These are phyloP conservation scores for Heliosperma pusillum DNA, from an alignment of 148 eudicot genomes.

Conservation along the genomic window DNA sequence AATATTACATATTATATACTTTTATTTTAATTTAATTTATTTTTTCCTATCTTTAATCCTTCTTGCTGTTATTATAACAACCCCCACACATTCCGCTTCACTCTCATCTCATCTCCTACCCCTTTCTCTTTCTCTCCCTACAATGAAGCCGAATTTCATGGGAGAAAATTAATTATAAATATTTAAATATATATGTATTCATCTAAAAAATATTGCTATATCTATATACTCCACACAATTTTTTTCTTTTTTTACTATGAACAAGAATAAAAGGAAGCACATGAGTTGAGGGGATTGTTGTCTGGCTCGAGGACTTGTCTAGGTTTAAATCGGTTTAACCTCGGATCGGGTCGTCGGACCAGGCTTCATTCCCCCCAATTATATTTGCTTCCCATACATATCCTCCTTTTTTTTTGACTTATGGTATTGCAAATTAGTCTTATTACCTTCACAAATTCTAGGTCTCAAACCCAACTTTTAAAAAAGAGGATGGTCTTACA, in stretches of 20 bases:
- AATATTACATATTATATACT: neutral
- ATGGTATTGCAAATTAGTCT: neutral
- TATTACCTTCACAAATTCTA: too few species aligned
- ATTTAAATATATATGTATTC: too few species aligned
- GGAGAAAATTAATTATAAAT: slow-evolving; percentile 21
- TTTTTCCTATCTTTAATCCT: neutral
- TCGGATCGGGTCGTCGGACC: slow-evolving; percentile 40
- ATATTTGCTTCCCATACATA: slow-evolving; percentile 18
- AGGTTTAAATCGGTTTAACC: neutral
- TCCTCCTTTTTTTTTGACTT: neutral
- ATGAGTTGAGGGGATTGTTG: slow-evolving; percentile 74
- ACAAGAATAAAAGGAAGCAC: slow-evolving; percentile 20
- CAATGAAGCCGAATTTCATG: slow-evolving; percentile 38
- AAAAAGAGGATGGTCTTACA: too few species aligned
- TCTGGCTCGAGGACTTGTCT: slow-evolving; percentile 71
- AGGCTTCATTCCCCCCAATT: slow-evolving; percentile 66
- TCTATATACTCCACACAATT: too few species aligned
- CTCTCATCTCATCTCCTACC: slow-evolving; percentile 21
- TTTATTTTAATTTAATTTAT: neutral
- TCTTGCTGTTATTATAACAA: slow-evolving; percentile 28
- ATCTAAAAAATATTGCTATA: neutral
- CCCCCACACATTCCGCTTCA: slow-evolving; percentile 32
- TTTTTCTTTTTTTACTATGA: neutral
- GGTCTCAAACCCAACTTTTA: too few species aligned
- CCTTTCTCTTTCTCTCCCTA: slow-evolving; percentile 33